phyloP scores from a whole-genome alignment of 305 asterid genomes.

The Fraxinus floribunda region DNA sequence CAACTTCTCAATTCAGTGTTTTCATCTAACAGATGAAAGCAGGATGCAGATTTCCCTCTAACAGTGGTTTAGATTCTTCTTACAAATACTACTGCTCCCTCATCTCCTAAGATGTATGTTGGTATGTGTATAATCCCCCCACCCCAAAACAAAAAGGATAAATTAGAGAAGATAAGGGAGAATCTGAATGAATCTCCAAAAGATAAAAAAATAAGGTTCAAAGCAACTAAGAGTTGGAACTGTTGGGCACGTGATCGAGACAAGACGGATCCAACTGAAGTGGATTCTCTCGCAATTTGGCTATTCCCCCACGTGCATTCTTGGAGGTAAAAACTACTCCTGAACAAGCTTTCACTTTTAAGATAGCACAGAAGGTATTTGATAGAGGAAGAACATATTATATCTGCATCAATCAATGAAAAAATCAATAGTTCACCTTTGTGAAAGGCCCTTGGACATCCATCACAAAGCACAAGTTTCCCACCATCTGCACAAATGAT shows the following conservation, averaged over 20 bases:
- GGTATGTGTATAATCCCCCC: not conserved
- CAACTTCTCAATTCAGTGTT: not conserved
- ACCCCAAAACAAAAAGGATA: not conserved
- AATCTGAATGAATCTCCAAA: not conserved
- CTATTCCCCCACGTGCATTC: not conserved
- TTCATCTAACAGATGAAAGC: not conserved
- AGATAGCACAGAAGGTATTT: not conserved
- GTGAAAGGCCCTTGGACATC: slow-evolving; percentile 67
- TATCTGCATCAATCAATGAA: not conserved
- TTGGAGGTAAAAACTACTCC: not conserved
- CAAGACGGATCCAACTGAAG: not conserved
- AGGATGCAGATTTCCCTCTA: not conserved
- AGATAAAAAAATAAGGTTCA: not conserved
- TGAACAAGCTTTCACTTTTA: not conserved
- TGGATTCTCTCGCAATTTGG: not conserved
- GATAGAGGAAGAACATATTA: not conserved
- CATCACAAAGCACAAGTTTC: slow-evolving; percentile 62
- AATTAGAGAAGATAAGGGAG: not conserved
- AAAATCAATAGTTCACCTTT: slow-evolving; percentile 39
- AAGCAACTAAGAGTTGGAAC: not conserved
- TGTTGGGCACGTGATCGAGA: not conserved
- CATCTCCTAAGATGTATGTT: not conserved
- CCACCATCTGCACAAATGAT: slow-evolving; percentile 66
- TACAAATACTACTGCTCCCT: not conserved
- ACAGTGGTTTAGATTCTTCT: not conserved